These are phyloP conservation scores for Globisporangium solare DNA, from an alignment of 352 stramenopile species.

Conservation along the genomic window DNA sequence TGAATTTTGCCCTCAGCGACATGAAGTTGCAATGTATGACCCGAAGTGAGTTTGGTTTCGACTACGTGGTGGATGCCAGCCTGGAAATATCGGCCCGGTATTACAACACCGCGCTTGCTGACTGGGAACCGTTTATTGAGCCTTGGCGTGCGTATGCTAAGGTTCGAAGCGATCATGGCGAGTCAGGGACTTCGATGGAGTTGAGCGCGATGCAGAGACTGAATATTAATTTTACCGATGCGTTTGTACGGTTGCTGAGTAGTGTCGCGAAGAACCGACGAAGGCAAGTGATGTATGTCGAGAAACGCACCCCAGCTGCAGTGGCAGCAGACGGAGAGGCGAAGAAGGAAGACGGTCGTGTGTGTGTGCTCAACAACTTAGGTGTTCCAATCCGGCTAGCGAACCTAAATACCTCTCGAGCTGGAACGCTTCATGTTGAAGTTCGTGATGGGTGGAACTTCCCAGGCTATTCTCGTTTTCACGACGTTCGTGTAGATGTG, in stretches of 20 bases:
- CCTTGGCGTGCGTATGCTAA: constrained; percentile 77
- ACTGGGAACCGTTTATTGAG: constrained; percentile 87
- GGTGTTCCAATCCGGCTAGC: constrained; percentile 84
- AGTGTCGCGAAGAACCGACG: constrained; percentile 74
- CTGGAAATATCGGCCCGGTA: constrained; percentile 81
- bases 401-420: constrained; percentile 83
- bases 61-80: constrained; percentile 69
- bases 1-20: constrained; percentile 84
- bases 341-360: constrained; percentile 79
- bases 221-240: constrained; percentile 86
- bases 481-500: constrained; percentile 81
- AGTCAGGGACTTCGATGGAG: constrained; percentile 59
- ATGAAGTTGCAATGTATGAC: constrained; percentile 77
- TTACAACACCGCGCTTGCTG: constrained; percentile 84
- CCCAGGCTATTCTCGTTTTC: constrained; percentile 76
- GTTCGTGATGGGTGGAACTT: constrained; percentile 84
- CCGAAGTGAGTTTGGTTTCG: constrained; percentile 57
- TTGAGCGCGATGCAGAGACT: constrained; percentile 81
- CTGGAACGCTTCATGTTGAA: constrained; percentile 75
- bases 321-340: constrained; percentile 76
- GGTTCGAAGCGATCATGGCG: constrained; percentile 44
- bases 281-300: constrained; percentile 68
- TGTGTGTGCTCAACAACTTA: constrained; percentile 87
- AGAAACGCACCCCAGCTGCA: constrained; percentile 69
- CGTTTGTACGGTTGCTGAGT: constrained; percentile 70